Base-by-base conservation (phyloP, 176 grass and related monocot species). In the Musa troglodytarum region DNA sequence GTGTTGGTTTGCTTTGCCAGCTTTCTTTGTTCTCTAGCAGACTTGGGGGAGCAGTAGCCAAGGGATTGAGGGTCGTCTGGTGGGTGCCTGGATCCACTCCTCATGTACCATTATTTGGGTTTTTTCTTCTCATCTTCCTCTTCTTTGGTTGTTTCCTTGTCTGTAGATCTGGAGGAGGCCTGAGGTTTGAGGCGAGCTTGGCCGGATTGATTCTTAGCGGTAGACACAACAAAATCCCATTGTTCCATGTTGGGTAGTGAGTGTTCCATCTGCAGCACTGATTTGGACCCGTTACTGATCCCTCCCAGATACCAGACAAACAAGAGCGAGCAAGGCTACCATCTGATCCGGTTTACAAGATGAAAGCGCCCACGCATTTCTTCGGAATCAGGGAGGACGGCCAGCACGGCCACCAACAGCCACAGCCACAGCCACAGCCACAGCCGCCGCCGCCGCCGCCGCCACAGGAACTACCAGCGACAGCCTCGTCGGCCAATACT, bases 291-390 rank as follows among this genome's bases (percentile, higher is more conserved):
- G 65, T 53, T 67, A 54, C 52, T 78, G 52, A 23, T 23, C 57
- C 64, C 76, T 76, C 53, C 75, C 83, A 77, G 80, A 85, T 65
- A 73, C 79, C 77, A 78, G 63, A 82, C 59, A 76, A 73, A 49
- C 52, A 55, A 59, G 20, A 50, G 9, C 23, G 56, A 67, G 69
- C 64, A 65, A 78, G 14, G 50, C 54, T 4, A 49, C 3, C 34
- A 24, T 34, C 75, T 13, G 34, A 13, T 52, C 92, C 92, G 53
- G 52, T 67, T 81, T 86, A 50, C 67, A 79, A 72, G 71, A 77
- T 81, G 78, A 89, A 87, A 84, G 85, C 92, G 19, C 86, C 89
- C 57, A 79, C 77, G 9, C 75, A 90, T 53, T 96, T 92, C 82
- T 96, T 96, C 28, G 87, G 83, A 77, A 87, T 88, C 74, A 83